A percentile compares a stretch with the other conserved stretches of the same genome.
Conservation (phyloP, 2,329 filamentous ascomycete genomes). For the Ophiostoma himal-ulmi region DNA sequence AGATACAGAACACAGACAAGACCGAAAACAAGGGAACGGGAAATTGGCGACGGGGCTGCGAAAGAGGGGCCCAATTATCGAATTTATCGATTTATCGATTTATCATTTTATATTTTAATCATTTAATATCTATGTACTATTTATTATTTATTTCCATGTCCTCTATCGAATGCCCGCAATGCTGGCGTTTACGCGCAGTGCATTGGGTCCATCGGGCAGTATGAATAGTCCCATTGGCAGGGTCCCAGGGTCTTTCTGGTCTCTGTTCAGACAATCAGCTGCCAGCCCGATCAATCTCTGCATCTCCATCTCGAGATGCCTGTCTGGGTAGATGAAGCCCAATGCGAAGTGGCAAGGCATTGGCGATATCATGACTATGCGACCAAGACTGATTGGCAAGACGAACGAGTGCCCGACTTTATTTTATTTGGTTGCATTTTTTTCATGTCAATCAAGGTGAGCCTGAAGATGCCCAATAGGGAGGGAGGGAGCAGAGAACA, state of each 20-base stretch:
- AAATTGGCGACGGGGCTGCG: constrained; percentile 13
- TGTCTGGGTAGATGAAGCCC: neutral
- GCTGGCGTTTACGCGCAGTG: neutral
- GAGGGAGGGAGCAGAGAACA: no score
- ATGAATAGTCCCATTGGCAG: neutral
- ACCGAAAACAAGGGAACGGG: constrained; percentile 6
- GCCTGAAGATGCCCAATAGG: no score
- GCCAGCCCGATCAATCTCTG: neutral
- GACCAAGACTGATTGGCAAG: neutral
- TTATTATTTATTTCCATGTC: no score
- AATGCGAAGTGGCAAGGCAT: neutral
- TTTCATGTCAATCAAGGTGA: no score
- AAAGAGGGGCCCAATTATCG: neutral
- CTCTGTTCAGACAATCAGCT: no score
- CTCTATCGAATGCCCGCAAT: neutral
- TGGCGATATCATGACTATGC: neutral
- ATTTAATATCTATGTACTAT: no score
- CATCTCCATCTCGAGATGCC: neutral
- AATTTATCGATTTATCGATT: neutral
- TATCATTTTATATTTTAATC: no score
- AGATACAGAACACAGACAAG: neutral
- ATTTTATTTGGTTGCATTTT: no score
- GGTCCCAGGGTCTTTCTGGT: neutral
- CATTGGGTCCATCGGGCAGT: neutral
- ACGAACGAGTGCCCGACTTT: neutral